phyloP scores from a whole-genome alignment of 352 stramenopile genomes.

The Phytophthora agathidicida region DNA sequence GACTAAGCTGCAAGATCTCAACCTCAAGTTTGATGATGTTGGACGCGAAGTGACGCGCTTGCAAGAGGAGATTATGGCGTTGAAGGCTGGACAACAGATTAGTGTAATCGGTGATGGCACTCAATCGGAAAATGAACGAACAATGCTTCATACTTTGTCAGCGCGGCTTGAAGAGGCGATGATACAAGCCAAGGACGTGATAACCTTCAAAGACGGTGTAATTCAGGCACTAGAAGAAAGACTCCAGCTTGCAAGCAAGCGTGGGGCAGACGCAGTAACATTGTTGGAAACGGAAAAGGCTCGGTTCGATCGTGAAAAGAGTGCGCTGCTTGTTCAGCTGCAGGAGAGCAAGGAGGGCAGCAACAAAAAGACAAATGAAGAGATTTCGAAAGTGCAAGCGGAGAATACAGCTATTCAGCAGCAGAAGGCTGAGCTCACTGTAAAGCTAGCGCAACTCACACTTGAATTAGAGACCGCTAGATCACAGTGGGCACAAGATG shows the following conservation, averaged over 20 bases:
- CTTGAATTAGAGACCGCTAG: slow-evolving; percentile 37
- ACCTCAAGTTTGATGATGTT: slow-evolving; percentile 51
- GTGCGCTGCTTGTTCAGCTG: slow-evolving; percentile 25
- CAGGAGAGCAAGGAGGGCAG: slow-evolving; percentile 17
- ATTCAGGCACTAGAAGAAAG: slow-evolving; percentile 59
- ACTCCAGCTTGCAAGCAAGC: slow-evolving; percentile 38
- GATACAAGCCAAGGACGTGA: slow-evolving; percentile 71
- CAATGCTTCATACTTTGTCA: slow-evolving; percentile 64
- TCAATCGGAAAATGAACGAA: slow-evolving; percentile 33
- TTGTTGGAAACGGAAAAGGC: slow-evolving; percentile 20
- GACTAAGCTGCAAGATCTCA: slow-evolving; percentile 39
- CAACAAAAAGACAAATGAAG: slow-evolving; percentile 9
- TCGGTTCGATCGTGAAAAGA: slow-evolving; percentile 27
- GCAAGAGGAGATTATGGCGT: slow-evolving; percentile 44
- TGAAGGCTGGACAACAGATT: slow-evolving; percentile 31
- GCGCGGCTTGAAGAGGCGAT: slow-evolving; percentile 62
- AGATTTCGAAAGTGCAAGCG: slow-evolving; percentile 15
- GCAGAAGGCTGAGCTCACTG: slow-evolving; percentile 36
- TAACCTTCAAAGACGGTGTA: slow-evolving; percentile 66
- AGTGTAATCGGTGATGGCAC: background rate
- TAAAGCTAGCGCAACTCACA: slow-evolving; percentile 38
- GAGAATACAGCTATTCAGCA: slow-evolving; percentile 28
- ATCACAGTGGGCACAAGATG: slow-evolving; percentile 28
- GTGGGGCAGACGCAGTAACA: slow-evolving; percentile 16
- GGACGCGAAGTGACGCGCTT: slow-evolving; percentile 50